Conservation (phyloP, 805 yeast genomes). For the Candida qinlingensis region DNA sequence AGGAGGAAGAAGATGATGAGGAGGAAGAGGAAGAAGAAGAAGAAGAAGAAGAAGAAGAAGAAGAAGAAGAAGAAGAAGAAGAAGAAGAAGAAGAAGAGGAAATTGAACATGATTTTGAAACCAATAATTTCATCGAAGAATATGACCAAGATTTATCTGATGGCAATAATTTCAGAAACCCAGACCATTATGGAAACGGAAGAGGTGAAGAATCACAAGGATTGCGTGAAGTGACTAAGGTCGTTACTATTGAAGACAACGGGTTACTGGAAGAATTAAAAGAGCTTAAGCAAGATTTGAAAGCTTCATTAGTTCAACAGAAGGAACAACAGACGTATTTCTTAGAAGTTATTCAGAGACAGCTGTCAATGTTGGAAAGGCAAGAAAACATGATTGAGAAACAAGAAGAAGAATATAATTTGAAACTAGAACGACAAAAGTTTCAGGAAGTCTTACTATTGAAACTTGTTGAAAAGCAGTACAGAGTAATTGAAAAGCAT, state of each 20-base stretch:
- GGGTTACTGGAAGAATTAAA: background rate
- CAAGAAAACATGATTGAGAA: background rate
- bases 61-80: background rate
- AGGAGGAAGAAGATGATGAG: background rate
- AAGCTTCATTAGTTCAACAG: background rate
- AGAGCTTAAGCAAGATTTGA: background rate
- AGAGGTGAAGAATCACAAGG: background rate
- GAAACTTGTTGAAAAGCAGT: conserved; percentile 1
- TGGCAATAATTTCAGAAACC: background rate
- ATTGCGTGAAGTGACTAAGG: background rate
- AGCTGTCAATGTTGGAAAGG: background rate
- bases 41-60: background rate
- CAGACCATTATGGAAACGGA: background rate
- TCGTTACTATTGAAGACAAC: background rate
- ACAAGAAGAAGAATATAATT: background rate
- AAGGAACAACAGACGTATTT: background rate
- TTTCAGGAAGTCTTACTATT: background rate
- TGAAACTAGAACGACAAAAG: background rate
- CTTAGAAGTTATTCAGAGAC: background rate
- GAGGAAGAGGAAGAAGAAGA: background rate
- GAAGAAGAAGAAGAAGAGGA: background rate
- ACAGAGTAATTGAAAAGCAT: background rate
- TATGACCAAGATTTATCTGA: background rate
- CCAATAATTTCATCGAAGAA: background rate
- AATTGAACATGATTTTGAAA: background rate